Percentiles rank a stretch among this genome's conserved stretches.
These are phyloP conservation scores for Clohesyomyces aquaticus DNA, from an alignment of 495 filamentous ascomycete genomes.

Conservation along the genomic window DNA sequence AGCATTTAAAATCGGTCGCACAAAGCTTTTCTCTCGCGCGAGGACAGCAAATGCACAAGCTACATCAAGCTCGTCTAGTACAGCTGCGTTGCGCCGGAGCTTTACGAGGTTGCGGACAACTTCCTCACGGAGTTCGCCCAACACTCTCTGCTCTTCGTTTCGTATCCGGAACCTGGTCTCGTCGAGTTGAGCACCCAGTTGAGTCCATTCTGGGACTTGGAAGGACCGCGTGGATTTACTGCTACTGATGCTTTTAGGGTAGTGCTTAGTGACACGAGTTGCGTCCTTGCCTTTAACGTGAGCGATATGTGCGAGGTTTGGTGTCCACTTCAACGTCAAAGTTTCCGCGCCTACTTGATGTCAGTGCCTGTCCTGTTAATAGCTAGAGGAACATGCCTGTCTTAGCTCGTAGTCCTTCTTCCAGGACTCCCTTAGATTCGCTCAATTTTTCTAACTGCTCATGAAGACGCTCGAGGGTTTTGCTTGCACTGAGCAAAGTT, in stretches of 20 bases:
- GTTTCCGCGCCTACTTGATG: conserved; percentile 35
- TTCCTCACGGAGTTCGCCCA: conserved; percentile 67
- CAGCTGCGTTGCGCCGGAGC: conserved; percentile 81
- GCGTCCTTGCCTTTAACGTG: conserved; percentile 86
- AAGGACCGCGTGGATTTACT: conserved; percentile 85
- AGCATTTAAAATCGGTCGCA: conserved; percentile 69
- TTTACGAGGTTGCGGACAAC: conserved; percentile 79
- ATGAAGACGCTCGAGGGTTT: conserved; percentile 67
- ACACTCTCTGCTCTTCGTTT: conserved; percentile 76
- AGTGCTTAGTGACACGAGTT: conserved; percentile 39
- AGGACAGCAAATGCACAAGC: conserved; percentile 79
- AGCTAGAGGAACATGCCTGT: not conserved
- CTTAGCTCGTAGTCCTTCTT: conserved; percentile 49
- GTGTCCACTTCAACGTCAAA: conserved; percentile 80
- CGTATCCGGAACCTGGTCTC: conserved; percentile 73
- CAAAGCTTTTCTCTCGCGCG: conserved; percentile 71
- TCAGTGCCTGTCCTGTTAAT: too few relatives aligned
- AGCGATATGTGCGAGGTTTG: conserved; percentile 82
- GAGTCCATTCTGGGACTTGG: conserved; percentile 80
- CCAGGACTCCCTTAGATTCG: conserved; percentile 63
- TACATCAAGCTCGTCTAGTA: conserved; percentile 91
- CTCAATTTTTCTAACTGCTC: conserved; percentile 60
- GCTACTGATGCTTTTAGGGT: conserved; percentile 61
- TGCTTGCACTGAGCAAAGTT: conserved; percentile 57
- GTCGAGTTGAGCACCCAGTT: conserved; percentile 74